phyloP scores from a whole-genome alignment of 2,329 filamentous ascomycete genomes.

The Ophiobolus disseminans region DNA sequence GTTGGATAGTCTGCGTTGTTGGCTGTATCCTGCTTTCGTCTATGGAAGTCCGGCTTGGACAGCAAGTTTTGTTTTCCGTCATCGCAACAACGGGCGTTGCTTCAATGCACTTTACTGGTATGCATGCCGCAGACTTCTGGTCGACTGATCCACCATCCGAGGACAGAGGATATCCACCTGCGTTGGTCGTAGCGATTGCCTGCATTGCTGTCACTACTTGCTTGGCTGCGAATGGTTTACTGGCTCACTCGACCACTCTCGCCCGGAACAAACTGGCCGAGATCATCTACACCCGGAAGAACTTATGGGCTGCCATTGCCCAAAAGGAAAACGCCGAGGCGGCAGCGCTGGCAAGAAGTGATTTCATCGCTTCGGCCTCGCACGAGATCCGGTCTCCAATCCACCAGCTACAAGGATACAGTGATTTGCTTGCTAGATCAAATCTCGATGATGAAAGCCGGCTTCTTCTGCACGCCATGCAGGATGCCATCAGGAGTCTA shows the following conservation, averaged over 20 bases:
- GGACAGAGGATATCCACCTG: not conserved
- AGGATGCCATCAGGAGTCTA: not conserved
- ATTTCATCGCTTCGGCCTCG: not conserved
- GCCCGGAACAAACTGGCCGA: not conserved
- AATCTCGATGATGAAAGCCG: not conserved
- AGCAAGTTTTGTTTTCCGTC: not conserved
- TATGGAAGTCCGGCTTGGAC: not conserved
- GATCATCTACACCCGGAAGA: conserved; percentile 1
- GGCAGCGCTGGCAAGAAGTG: not conserved
- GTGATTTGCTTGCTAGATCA: not conserved
- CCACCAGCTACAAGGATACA: not conserved
- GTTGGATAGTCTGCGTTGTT: not conserved
- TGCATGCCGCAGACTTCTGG: not conserved
- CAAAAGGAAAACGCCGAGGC: not conserved
- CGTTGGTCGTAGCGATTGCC: not conserved
- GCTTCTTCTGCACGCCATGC: not conserved
- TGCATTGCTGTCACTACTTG: not conserved
- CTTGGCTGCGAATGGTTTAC: not conserved
- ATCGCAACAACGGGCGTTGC: not conserved
- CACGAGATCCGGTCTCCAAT: not conserved
- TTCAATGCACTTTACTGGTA: not conserved
- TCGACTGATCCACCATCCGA: not conserved
- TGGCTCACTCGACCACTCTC: not conserved
- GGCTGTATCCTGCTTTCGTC: not conserved
- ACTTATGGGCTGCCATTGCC: not conserved